A percentile compares a stretch with the other conserved stretches of the same genome.
Conservation (phyloP, 169 alveolate genomes). For the Eimeria brunetti region DNA sequence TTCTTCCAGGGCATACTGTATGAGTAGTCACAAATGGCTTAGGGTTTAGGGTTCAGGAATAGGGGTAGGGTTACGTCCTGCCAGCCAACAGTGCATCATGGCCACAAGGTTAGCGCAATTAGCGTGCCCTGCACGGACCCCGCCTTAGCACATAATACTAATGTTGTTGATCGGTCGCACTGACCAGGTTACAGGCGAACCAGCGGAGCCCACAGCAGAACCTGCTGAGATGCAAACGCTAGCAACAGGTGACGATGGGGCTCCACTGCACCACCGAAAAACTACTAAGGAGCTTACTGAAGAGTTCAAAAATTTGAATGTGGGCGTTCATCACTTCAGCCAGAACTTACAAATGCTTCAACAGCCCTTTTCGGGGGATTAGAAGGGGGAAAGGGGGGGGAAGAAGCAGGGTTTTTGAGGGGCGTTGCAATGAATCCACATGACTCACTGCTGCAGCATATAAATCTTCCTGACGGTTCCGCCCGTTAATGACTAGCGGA, state of each 20-base stretch:
- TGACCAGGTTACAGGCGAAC: neutral
- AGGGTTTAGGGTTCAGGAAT: neutral
- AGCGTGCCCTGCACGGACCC: neutral
- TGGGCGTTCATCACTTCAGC: neutral
- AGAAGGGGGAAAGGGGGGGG: no score
- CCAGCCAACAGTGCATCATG: neutral
- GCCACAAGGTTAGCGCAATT: neutral
- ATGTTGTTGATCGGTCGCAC: neutral
- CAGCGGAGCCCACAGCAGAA: neutral
- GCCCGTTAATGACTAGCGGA: neutral
- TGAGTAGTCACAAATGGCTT: neutral
- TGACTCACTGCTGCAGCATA: neutral
- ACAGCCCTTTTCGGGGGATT: no score
- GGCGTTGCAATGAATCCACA: neutral
- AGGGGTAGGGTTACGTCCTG: neutral
- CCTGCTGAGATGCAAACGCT: neutral
- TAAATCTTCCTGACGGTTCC: neutral
- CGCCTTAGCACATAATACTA: neutral
- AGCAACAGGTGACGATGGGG: neutral
- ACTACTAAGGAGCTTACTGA: slow-evolving; percentile 59
- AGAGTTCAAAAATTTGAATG: slow-evolving; percentile 66
- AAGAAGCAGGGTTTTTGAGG: neutral
- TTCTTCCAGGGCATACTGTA: no score
- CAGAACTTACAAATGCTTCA: neutral
- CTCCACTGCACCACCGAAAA: slow-evolving; percentile 26